Base-by-base conservation (phyloP, 2,329 filamentous ascomycete species). In the Sclerotinia sclerotiorum region DNA sequence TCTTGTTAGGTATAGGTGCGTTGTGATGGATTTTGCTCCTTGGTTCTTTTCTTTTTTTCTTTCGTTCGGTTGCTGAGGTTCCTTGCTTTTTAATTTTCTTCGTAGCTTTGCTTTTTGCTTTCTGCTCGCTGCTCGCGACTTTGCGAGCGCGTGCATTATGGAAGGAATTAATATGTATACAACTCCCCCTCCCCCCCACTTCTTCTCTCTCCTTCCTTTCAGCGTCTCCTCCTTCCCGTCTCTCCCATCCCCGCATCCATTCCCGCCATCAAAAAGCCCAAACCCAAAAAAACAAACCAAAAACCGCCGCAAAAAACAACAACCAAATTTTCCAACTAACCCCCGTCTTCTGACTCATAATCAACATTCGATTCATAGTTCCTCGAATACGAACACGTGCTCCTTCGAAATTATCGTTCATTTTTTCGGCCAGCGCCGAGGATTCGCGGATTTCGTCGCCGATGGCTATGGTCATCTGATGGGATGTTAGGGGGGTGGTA, bases 281-380 rank as follows among this genome's bases (percentile, higher is more conserved):
- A 69, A 98, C 94, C 79, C 94, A 99, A 73, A 88, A 87, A 79
- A 99, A 99, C 73, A 98, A 79, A 67, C 94, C 78, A 71, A 90
- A 87, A 24, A 98, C 92, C 48, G 89, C 91, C 7, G 88, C 84
- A 78, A 99, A 97, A 81, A 99, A 99, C 55, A 83, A 84, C 64
- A 97, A 79, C 95, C 95, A 99, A 68, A 94, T 91, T 80, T 87
- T 94, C 95, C 95, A 99, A 76, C 93, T 90, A 13, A 99, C 90
- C n/a, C 95, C 95, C 2, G 94, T 97, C 75, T 88, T 85, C 81
- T 98, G 87, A 5, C 95, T 95, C 95, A 99, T 99, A 66, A 94
- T 78, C 73, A 98, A 81, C 95, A 99, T 99, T 69, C 94, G 85
- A 78, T 93, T 97, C 95, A 99, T 98, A 24, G 96, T 98, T 66